phyloP scores from a whole-genome alignment of 306 rosid genomes.

The Prunus fruticosa region DNA sequence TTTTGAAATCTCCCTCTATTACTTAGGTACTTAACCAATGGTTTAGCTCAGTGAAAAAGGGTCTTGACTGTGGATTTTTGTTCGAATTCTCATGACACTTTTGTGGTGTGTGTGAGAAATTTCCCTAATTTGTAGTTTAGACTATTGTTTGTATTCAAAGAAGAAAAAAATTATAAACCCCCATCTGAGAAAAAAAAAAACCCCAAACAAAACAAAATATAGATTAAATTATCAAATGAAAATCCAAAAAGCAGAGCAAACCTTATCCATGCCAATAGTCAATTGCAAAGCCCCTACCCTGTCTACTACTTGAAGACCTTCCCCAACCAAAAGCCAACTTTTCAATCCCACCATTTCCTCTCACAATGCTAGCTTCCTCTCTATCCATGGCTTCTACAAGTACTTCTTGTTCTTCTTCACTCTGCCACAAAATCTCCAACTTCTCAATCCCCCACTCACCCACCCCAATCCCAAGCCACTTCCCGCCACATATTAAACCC shows the following conservation, averaged over 20 bases:
- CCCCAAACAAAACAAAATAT: neutral
- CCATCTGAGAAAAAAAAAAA: neutral
- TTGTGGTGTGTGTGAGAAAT: too few relatives aligned
- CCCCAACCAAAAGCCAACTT: neutral
- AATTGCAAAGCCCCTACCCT: neutral
- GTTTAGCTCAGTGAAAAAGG: accelerated
- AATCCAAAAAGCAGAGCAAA: neutral
- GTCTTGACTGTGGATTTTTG: too few relatives aligned
- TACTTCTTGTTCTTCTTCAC: slow-evolving; percentile 52
- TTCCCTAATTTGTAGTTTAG: too few relatives aligned
- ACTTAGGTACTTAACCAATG: too few relatives aligned
- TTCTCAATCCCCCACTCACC: slow-evolving; percentile 44
- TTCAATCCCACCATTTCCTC: neutral
- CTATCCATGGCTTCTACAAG: slow-evolving; percentile 48
- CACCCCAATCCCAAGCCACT: slow-evolving; percentile 39
- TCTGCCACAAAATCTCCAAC: slow-evolving; percentile 50
- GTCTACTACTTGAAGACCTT: neutral
- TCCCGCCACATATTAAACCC: slow-evolving; percentile 38
- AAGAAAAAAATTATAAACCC: neutral
- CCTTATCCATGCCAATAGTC: slow-evolving; percentile 4
- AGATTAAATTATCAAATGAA: neutral
- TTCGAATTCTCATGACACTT: too few relatives aligned
- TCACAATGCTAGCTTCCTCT: slow-evolving; percentile 23
- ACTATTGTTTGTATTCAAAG: too few relatives aligned
- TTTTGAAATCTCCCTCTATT: too few relatives aligned